Percentiles rank a stretch among this genome's conserved stretches.
These are phyloP conservation scores for Beauveria rudraprayagi DNA, from an alignment of 2,329 filamentous ascomycete species.

Conservation along the genomic window DNA sequence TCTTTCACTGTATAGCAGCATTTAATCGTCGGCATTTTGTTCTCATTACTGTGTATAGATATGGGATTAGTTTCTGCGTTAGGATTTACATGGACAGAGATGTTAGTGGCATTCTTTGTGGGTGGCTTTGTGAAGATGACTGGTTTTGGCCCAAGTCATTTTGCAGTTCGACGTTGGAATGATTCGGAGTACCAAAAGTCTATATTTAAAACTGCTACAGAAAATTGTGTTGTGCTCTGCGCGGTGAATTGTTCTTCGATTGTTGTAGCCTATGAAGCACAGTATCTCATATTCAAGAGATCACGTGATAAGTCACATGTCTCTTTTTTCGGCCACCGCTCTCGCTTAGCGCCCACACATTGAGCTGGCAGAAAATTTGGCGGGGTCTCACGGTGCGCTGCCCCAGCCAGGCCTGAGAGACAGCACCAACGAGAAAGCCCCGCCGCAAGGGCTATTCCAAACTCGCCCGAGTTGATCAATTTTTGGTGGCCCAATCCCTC, in stretches of 20 bases:
- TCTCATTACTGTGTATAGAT: constrained; percentile 7
- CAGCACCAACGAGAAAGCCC: constrained; percentile 19
- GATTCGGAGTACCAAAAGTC: constrained; percentile 7
- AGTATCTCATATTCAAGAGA: not conserved
- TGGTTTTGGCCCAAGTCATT: not conserved
- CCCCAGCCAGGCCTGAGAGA: not conserved
- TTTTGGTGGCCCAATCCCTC: constrained; percentile 20
- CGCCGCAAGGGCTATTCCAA: constrained; percentile 32
- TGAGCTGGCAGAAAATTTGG: constrained; percentile 30
- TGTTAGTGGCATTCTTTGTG: not conserved
- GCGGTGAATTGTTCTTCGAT: not conserved
- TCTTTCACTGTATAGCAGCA: not conserved
- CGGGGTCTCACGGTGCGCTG: constrained; percentile 21
- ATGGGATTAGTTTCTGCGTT: not conserved
- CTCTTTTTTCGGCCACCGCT: constrained; percentile 25
- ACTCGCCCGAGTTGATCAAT: constrained; percentile 17
- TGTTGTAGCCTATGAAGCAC: not conserved
- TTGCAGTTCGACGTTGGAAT: constrained; percentile 1
- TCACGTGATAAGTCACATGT: constrained; percentile 20
- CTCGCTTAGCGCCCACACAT: constrained; percentile 36
- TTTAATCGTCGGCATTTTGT: not conserved
- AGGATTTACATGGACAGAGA: not conserved
- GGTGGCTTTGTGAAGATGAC: not conserved
- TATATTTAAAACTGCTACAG: not conserved
- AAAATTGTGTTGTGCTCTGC: too few species aligned